Evolutionary conservation across 306 rosid species (phyloP).

Genomic region (Castanospermum australe): DNA sequence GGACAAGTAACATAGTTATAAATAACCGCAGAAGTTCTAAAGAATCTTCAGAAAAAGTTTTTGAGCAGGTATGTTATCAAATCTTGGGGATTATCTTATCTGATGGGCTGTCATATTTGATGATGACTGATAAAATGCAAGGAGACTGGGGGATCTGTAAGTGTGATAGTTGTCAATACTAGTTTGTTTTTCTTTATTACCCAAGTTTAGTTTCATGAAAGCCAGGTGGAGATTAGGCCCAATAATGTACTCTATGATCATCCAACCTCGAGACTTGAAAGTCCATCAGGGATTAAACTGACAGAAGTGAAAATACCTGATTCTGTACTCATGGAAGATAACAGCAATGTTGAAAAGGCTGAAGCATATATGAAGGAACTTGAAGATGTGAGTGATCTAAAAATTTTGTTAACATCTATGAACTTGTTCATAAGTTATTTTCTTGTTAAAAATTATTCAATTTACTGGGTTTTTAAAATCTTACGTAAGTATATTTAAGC

Average conservation of each 20-base stretch:
- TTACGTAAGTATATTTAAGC: neutral
- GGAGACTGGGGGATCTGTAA: conserved; percentile 7
- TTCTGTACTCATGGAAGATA: conserved; percentile 52
- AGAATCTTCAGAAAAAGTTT: conserved; percentile 46
- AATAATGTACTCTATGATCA: conserved; percentile 25
- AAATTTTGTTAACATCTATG: conserved; percentile 1
- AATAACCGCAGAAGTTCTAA: conserved; percentile 51
- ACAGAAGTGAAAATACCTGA: conserved; percentile 52
- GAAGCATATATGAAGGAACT: conserved; percentile 80
- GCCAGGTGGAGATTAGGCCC: conserved; percentile 41
- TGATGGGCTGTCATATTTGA: conserved; percentile 5
- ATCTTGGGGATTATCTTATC: conserved; percentile 4
- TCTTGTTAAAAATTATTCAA: neutral
- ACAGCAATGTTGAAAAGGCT: conserved; percentile 78
- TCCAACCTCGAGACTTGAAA: conserved; percentile 38
- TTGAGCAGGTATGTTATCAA: conserved; percentile 54
- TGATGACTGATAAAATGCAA: conserved; percentile 18
- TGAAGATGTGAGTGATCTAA: conserved; percentile 69
- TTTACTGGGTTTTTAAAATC: conserved; percentile 12
- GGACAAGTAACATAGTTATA: conserved; percentile 24
- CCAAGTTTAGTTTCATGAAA: conserved; percentile 29
- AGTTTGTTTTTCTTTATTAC: neutral
- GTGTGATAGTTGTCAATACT: neutral
- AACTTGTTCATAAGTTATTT: neutral
- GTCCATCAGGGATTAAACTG: conserved; percentile 39